phyloP scores from a whole-genome alignment of 345 rosid genomes.

The Anastatica hierochuntica region DNA sequence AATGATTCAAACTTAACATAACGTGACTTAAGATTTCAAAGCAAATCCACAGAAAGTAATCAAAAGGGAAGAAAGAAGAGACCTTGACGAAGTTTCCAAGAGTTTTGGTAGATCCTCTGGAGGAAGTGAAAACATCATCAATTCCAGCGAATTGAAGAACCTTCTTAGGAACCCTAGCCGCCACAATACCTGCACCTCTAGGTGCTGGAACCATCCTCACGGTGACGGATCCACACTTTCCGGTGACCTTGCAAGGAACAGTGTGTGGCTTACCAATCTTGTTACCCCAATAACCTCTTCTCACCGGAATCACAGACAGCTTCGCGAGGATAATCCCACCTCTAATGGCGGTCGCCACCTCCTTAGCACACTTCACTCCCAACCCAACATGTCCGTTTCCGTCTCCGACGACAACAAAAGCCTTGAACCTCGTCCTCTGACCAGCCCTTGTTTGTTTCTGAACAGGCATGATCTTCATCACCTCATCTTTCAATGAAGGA shows the following conservation, averaged over 20 bases:
- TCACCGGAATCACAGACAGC: conserved; percentile 55
- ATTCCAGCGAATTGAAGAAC: conserved; percentile 68
- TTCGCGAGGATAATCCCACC: conserved; percentile 55
- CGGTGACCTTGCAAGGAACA: conserved; percentile 64
- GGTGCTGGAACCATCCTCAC: conserved; percentile 83
- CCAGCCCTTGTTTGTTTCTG: conserved; percentile 54
- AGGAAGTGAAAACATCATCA: conserved; percentile 62
- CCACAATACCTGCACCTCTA: conserved; percentile 66
- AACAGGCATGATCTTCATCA: conserved; percentile 23
- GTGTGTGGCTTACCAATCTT: conserved; percentile 71
- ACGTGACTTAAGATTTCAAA: too few relatives aligned
- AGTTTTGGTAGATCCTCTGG: conserved; percentile 60
- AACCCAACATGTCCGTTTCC: conserved; percentile 57
- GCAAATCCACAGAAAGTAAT: too few relatives aligned
- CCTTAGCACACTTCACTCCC: conserved; percentile 67
- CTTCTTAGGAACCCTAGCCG: conserved; percentile 73
- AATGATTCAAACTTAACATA: too few relatives aligned
- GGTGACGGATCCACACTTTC: conserved; percentile 61
- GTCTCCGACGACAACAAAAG: conserved; percentile 62
- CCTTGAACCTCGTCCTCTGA: conserved; percentile 68
- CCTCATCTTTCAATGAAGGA: conserved; percentile 16
- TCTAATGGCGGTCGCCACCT: conserved; percentile 63
- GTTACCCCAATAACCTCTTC: conserved; percentile 78
- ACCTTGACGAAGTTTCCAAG: conserved; percentile 75
- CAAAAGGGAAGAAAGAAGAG: not conserved